Evolutionary conservation across 2,329 filamentous ascomycete species (phyloP), one percentile per base, ranked within the genome.

Genomic region (Curvularia lunata): DNA sequence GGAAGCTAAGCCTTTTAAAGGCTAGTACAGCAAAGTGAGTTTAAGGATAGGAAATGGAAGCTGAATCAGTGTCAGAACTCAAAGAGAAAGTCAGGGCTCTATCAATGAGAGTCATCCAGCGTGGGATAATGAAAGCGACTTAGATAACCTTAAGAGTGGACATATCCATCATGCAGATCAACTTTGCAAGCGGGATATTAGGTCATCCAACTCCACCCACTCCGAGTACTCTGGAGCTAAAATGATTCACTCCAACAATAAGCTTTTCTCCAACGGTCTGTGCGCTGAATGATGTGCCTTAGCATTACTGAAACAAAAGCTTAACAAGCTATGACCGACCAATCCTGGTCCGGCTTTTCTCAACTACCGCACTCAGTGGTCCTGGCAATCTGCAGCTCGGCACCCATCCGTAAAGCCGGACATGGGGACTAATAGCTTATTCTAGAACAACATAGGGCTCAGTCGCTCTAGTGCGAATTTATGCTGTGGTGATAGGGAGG

Each of bases 241-340:
- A 71, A 71, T 87, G 4, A 73, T 87, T 10, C 84, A 86, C 69
- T 85, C 80, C 75, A 84, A 87, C 71, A 84, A 84, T 51, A 84
- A 86, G 70, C 82, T 80, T 0, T 85, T 86, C 68, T 70, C 77
- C 82, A 79, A 72, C 77, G 86, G 52, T 81, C 82, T 3, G 84
- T 86, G 34, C 80, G 81, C 38, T 65, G 64, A 3, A 75, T 80
- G 70, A 84, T 85, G 81, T 83, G 82, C 67, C 75, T 79, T 3
- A 61, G 76, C 19, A 38, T 78, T 5, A 66, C 71, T 2, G 77
- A 76, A 56, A 72, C 78, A 4, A 75, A 79, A 7, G 75, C 75
- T 9, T 69, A 77, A 6, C 64, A 74, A 5, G 77, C 80, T 2
- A 72, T 86, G 5, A 12, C n/a, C 34, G 5, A 18, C 2, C 16